A percentile compares a stretch with the other conserved stretches of the same genome.
These are phyloP conservation scores for Phytophthora hybrid DNA, from an alignment of 352 stramenopile genomes.

Conservation along the genomic window DNA sequence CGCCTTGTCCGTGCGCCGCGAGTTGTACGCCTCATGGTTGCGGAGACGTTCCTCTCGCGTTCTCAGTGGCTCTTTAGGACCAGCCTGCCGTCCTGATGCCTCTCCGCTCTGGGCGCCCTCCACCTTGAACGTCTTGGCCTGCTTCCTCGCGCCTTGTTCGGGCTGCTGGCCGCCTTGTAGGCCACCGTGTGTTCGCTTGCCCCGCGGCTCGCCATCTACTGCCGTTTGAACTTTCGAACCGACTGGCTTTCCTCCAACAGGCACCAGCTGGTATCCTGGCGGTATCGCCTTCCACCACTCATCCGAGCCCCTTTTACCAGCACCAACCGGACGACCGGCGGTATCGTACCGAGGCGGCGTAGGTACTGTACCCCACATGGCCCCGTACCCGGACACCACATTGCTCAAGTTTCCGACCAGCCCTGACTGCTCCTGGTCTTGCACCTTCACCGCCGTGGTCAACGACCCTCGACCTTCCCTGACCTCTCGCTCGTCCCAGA, in stretches of 20 bases:
- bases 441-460: not conserved
- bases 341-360: not conserved
- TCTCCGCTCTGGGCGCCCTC: not conserved
- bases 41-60: not conserved
- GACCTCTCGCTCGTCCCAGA: not conserved
- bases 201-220: not conserved
- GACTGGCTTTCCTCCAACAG: not conserved
- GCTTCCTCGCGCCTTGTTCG: too few relatives aligned
- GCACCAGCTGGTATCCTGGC: not conserved
- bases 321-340: not conserved
- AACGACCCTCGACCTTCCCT: not conserved
- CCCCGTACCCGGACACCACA: not conserved
- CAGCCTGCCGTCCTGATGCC: too few relatives aligned
- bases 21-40: not conserved
- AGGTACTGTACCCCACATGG: not conserved
- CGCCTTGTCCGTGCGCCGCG: not conserved
- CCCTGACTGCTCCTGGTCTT: not conserved
- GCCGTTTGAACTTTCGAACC: not conserved
- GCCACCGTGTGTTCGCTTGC: not conserved
- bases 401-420: not conserved
- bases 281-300: constrained; percentile 8
- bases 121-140: not conserved
- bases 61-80: not conserved
- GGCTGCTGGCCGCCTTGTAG: not conserved
- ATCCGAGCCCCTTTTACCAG: not conserved